Base-by-base conservation (phyloP, 2,329 filamentous ascomycete genomes). In the Aspergillus ochraceus region DNA sequence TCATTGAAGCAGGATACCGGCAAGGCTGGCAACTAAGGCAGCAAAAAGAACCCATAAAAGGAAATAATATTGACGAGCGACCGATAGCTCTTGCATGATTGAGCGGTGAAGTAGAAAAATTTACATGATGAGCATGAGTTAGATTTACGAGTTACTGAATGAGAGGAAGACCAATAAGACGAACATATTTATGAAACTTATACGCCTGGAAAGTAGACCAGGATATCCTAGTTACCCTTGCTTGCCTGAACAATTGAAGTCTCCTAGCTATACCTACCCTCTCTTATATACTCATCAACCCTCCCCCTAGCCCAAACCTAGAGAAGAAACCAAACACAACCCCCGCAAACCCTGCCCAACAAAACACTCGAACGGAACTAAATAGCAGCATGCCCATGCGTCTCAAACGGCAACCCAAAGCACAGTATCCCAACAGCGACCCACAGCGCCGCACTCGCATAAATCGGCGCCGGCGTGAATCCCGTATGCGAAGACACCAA, bases 1-100 rank as follows among this genome's bases (percentile, higher is more conserved):
- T 91, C 90, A 52, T 77, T 97, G 71, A 96, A 96, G 80, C 93
- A 97, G 60, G 66, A 67, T 42, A 58, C 59, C 4, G 60, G 64
- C 5, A 66, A 65, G 52, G 55, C n/a, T 12, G 20, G 10, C 20
- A 49, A 22, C 9, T 42, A 42, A 14, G 36, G 14, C 3, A 14
- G 32, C n/a, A n/a, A n/a, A n/a, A n/a, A n/a, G 14, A 36, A 29
- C 26, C 26, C 8, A 29, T 29, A 29, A 6, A 9, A 29, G 9
- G 26, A 29, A 29, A 29, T 29, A 29, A 29, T 29, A 29, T 29
- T 29, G 26, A 29, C 26, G 26, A 29, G 26, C 6, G 26, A 29
- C 6, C 26, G 26, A 24, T 24, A 29, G 26, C 26, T 36, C 32
- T 36, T 36, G 32, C 32, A 36, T 36, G 32, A 36, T 36, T 32